Percentiles rank a stretch among this genome's conserved stretches.
Conservation (phyloP, 2,329 filamentous ascomycete genomes). For the Periglandula ipomoeae region DNA sequence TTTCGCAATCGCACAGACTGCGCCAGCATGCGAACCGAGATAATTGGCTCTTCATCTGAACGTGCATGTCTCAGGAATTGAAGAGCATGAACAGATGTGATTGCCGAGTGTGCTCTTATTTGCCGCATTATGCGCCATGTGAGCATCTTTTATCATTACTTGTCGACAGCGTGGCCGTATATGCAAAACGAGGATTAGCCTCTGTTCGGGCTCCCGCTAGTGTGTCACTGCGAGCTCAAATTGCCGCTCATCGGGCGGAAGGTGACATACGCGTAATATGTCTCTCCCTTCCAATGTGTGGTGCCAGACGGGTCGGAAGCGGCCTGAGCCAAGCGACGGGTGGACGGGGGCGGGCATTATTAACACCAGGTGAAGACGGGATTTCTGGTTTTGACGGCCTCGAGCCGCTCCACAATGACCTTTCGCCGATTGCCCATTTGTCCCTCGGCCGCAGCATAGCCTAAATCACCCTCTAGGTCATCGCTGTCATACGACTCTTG, state of each 20-base stretch:
- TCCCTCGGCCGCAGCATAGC: conserved; percentile 87
- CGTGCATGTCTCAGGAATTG: no score
- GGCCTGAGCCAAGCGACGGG: background rate
- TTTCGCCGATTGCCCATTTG: conserved; percentile 87
- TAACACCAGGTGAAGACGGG: conserved; percentile 97
- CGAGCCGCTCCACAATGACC: conserved; percentile 92
- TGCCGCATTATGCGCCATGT: no score
- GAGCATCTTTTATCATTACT: background rate
- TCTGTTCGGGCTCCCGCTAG: background rate
- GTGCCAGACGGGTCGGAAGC: background rate
- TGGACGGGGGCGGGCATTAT: background rate
- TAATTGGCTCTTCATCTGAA: no score
- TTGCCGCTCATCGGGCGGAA: background rate
- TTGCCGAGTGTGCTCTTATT: no score
- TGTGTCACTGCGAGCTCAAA: background rate
- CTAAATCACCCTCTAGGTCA: conserved; percentile 83
- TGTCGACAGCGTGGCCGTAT: background rate
- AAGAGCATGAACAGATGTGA: no score
- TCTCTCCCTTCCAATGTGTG: background rate
- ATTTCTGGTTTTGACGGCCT: conserved; percentile 90
- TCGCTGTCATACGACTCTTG: conserved; percentile 58
- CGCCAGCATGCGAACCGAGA: background rate
- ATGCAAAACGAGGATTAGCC: background rate
- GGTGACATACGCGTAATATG: background rate
- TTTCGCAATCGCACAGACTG: background rate